Conservation (phyloP, 2,329 filamentous ascomycete species). For the Falciphora oryzae region DNA sequence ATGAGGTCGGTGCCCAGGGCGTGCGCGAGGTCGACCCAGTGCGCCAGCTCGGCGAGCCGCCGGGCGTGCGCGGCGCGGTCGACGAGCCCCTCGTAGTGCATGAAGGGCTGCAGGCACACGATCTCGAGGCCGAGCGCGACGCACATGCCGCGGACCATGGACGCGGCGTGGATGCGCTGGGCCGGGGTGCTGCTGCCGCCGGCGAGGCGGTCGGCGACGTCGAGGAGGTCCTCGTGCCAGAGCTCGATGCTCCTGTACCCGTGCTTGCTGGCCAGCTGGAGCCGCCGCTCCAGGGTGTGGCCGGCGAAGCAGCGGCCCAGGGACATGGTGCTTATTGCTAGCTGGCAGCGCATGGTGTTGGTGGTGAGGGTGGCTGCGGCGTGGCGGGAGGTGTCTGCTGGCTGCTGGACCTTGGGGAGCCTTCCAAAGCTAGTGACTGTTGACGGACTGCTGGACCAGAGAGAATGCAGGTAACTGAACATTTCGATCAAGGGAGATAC, state of each 20-base stretch:
- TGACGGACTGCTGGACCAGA: too few relatives aligned
- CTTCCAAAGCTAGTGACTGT: neutral
- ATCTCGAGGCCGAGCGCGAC: slow-evolving; percentile 37
- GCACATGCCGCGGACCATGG: slow-evolving; percentile 39
- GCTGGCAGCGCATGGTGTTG: slow-evolving; percentile 13
- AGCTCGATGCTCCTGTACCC: slow-evolving; percentile 53
- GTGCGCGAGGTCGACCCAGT: slow-evolving; percentile 53
- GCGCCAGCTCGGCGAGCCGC: slow-evolving; percentile 46
- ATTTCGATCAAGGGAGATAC: too few relatives aligned
- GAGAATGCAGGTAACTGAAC: too few relatives aligned
- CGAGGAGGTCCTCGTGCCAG: slow-evolving; percentile 57
- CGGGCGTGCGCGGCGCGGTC: slow-evolving; percentile 41
- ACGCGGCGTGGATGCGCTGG: slow-evolving; percentile 35
- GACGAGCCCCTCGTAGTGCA: slow-evolving; percentile 56
- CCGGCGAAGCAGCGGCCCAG: slow-evolving; percentile 16
- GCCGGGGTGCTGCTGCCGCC: neutral
- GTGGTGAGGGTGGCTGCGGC: neutral
- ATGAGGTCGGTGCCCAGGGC: slow-evolving; percentile 55
- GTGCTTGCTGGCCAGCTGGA: slow-evolving; percentile 12
- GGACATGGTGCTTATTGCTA: slow-evolving; percentile 17
- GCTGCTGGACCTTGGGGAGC: too few relatives aligned
- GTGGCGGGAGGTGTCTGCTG: neutral
- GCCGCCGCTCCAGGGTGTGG: slow-evolving; percentile 12
- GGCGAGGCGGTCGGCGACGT: slow-evolving; percentile 33
- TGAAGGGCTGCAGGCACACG: slow-evolving; percentile 56